phyloP scores from a whole-genome alignment of 2,329 filamentous ascomycete species.

The Beauveria sp. region DNA sequence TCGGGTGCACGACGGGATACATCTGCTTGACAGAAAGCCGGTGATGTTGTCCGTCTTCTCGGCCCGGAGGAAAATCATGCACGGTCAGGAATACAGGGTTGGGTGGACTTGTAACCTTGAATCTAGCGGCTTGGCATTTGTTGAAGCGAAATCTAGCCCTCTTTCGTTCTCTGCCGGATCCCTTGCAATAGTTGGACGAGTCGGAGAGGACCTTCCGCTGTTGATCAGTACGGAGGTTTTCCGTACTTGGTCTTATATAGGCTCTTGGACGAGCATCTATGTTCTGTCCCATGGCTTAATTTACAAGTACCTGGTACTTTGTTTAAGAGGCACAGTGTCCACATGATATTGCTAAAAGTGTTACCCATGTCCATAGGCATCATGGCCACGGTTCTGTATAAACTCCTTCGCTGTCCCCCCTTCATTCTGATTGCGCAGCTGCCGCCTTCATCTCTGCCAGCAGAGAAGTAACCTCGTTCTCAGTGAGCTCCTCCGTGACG shows the following conservation, averaged over 20 bases:
- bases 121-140: slow-evolving; percentile 1
- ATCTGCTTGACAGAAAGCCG: neutral
- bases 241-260: neutral
- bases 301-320: neutral
- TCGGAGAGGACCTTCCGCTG: neutral
- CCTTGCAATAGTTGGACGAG: neutral
- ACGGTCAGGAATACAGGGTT: neutral
- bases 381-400: neutral
- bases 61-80: neutral
- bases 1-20: neutral
- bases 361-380: neutral
- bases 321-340: neutral
- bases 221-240: neutral
- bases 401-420: neutral
- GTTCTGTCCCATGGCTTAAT: neutral
- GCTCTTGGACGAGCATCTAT: neutral
- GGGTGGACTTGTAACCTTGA: slow-evolving; percentile 5
- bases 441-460: slow-evolving; percentile 10
- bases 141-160: slow-evolving; percentile 3
- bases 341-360: neutral
- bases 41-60: neutral
- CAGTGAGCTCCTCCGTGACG: neutral
- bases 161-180: neutral
- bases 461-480: slow-evolving; percentile 3
- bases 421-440: neutral